Evolutionary conservation across 164 flowering plant species (phyloP).

Genomic region (Tetracentron sinense): DNA sequence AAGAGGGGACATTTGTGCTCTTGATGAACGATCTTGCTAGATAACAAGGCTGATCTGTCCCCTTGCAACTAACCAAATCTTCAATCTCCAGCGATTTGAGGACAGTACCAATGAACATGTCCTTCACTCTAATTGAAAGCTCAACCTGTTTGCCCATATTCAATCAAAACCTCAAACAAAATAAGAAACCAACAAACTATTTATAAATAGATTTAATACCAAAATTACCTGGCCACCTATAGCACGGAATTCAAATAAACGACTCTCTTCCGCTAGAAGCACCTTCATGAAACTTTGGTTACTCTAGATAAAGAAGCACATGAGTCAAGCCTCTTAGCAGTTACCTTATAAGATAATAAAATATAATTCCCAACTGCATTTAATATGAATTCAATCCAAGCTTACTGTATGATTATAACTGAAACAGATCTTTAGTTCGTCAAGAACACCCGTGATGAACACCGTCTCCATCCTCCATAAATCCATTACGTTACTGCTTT

Average conservation of each 20-base stretch:
- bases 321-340: too few species aligned
- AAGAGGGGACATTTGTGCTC: constrained; percentile 20
- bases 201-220: not conserved
- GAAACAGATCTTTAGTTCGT: constrained; percentile 80
- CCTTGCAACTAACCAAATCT: constrained; percentile 57
- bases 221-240: constrained; percentile 81
- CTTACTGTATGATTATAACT: constrained; percentile 51
- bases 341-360: not conserved
- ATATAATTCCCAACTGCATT: too few species aligned
- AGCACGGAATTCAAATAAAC: constrained; percentile 85
- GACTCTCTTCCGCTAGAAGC: constrained; percentile 69
- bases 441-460: constrained; percentile 78
- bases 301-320: constrained; percentile 38
- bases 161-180: constrained; percentile 4
- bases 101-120: constrained; percentile 82
- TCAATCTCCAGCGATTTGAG: constrained; percentile 87
- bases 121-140: constrained; percentile 60
- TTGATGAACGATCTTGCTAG: constrained; percentile 77
- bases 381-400: too few species aligned
- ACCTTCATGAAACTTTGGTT: constrained; percentile 45
- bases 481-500: constrained; percentile 24
- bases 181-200: not conserved
- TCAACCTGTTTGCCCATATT: constrained; percentile 60
- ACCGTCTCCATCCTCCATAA: constrained; percentile 43
- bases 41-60: constrained; percentile 41